Percentiles rank a stretch among this genome's conserved stretches.
Conservation (phyloP, 2,329 filamentous ascomycete species). For the Aspergillus awamori region DNA sequence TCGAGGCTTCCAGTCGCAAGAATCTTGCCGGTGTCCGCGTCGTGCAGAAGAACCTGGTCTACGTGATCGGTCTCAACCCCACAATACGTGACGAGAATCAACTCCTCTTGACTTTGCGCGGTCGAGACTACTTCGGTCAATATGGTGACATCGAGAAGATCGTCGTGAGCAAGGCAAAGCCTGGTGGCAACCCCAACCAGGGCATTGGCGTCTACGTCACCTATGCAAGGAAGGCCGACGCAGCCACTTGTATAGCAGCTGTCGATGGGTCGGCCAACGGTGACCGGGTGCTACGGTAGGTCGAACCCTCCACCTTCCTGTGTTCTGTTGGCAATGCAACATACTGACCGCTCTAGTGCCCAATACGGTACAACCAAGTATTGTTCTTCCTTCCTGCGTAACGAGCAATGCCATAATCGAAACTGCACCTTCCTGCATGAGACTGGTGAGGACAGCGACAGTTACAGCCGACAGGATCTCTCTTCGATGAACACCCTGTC, state of each 20-base stretch:
- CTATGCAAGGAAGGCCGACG: conserved; percentile 88
- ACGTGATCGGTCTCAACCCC: conserved; percentile 92
- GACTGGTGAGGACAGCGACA: conserved; percentile 96
- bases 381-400: conserved; percentile 93
- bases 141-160: conserved; percentile 99
- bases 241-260: conserved; percentile 82
- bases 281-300: conserved; percentile 78
- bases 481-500: conserved; percentile 92
- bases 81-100: conserved; percentile 85
- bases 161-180: conserved; percentile 94
- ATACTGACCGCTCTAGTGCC: conserved; percentile 49
- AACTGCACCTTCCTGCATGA: conserved; percentile 99
- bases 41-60: conserved; percentile 97
- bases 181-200: conserved; percentile 68
- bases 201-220: conserved; percentile 98
- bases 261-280: conserved; percentile 93
- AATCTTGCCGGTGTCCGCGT: conserved; percentile 94
- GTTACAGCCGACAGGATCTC: conserved; percentile 89
- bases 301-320: conserved; percentile 41
- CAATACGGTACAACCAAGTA: conserved; percentile 95
- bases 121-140: conserved; percentile 93
- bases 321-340: background rate
- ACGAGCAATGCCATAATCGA: conserved; percentile 91
- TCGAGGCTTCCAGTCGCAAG: conserved; percentile 92
- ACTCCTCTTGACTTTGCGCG: conserved; percentile 84